These are phyloP conservation scores for Hyphopichia pseudoburtonii DNA, from an alignment of 1,139 yeast genomes.

Conservation along the genomic window DNA sequence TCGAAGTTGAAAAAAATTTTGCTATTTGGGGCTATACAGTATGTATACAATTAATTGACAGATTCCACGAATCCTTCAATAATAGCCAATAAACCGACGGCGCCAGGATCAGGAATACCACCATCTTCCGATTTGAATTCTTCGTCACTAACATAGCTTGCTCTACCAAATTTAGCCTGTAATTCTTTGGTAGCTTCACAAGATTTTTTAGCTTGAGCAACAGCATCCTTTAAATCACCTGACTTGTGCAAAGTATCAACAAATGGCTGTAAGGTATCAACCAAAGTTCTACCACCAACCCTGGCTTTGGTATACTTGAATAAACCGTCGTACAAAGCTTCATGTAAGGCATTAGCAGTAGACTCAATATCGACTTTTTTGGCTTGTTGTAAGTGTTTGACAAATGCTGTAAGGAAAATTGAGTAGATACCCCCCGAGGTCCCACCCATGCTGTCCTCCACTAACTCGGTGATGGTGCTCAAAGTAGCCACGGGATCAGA, in stretches of 20 bases:
- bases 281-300: conserved; percentile 83
- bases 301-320: conserved; percentile 84
- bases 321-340: conserved; percentile 41
- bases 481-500: conserved; percentile 51
- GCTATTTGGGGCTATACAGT: not conserved
- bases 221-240: conserved; percentile 57
- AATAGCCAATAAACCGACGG: conserved; percentile 72
- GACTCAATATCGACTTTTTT: conserved; percentile 31
- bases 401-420: conserved; percentile 59
- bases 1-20: no score
- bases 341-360: conserved; percentile 30
- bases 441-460: conserved; percentile 93
- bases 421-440: conserved; percentile 94
- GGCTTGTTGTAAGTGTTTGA: conserved; percentile 34
- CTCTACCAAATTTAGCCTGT: conserved; percentile 89
- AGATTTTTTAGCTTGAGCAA: conserved; percentile 68
- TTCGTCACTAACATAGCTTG: conserved; percentile 77
- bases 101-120: conserved; percentile 94
- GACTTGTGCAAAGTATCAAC: conserved; percentile 57
- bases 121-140: conserved; percentile 48
- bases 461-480: conserved; percentile 59
- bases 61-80: conserved; percentile 49
- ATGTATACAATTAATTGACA: not conserved
- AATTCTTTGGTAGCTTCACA: conserved; percentile 72
- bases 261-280: conserved; percentile 88